Base-by-base conservation (phyloP, 2,329 filamentous ascomycete genomes). In the Tolypocladium paradoxum region DNA sequence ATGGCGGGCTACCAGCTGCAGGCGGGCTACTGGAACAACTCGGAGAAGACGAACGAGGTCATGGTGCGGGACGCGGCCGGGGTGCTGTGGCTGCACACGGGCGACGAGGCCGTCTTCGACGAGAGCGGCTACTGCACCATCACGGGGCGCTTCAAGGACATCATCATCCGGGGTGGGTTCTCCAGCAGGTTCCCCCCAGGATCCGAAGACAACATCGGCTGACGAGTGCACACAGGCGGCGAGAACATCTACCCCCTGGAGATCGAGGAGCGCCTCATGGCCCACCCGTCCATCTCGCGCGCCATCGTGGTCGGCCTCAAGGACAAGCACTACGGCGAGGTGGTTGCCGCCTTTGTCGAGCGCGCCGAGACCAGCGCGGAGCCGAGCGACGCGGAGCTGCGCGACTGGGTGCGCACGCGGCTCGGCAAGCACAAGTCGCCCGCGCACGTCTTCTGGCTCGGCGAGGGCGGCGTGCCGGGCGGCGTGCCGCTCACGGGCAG, bases 1-100 rank as follows among this genome's bases (percentile, higher is more conserved):
- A 87, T 90, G 45, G 79, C 84, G 0, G 88, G 88, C 0, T 92
- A 90, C 66, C 85, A 89, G 67, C 73, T 91, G 12, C 87, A 85
- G 64, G 77, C 76, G 2, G 80, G 79, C 14, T 83, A 82, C 66
- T 83, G 76, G 78, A 80, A 87, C 62, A 90, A 90, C 67, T 78
- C 80, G 43, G 81, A 82, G 62, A 91, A 89, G 74, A 91, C 87
- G 1, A 79, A 77, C 54, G 79, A 82, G 67, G 70, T 73, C 9
- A 81, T 82, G 77, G 64, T 73, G 22, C 67, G 75, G 24, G 78
- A 82, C 59, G 70, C 74, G 53, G 69, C 75, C 0, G 77, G 79
- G 0, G 70, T 78, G 22, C 60, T 83, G 55, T 89, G 86, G 84
- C 71, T 67, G 57, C 78, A 82, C 57, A 88, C 85, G 0, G 85